These are phyloP conservation scores for Lomentospora prolificans DNA, from an alignment of 2,329 filamentous ascomycete species.

Conservation along the genomic window DNA sequence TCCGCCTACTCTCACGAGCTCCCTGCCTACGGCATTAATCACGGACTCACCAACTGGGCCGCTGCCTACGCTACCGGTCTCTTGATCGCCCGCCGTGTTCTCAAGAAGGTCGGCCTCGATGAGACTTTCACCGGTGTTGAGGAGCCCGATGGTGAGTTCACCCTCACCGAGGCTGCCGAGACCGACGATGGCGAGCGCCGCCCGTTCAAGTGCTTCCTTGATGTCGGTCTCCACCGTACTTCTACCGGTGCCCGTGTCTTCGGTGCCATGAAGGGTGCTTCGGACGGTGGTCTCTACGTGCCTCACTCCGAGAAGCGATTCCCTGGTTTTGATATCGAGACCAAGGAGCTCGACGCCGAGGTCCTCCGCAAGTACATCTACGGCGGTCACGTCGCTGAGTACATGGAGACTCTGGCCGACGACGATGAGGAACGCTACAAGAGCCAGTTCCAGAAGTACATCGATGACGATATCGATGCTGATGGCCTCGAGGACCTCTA, in stretches of 20 bases:
- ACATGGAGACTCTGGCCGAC: slow-evolving; percentile 99
- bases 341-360: slow-evolving; percentile 96
- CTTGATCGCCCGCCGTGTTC: slow-evolving; percentile 88
- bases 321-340: slow-evolving; percentile 95
- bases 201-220: slow-evolving; percentile 98
- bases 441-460: slow-evolving; percentile 95
- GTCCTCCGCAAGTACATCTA: slow-evolving; percentile 99
- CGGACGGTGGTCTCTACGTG: slow-evolving; percentile 91
- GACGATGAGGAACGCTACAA: slow-evolving; percentile 99
- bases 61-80: slow-evolving; percentile 96
- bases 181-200: slow-evolving; percentile 85
- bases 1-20: slow-evolving; percentile 96
- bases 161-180: slow-evolving; percentile 88
- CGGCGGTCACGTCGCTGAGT: slow-evolving; percentile 96
- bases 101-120: slow-evolving; percentile 94
- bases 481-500: slow-evolving; percentile 97
- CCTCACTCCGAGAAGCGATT: slow-evolving; percentile 99
- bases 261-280: slow-evolving; percentile 99
- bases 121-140: slow-evolving; percentile 91
- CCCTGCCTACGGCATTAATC: slow-evolving; percentile 90
- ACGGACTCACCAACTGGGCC: slow-evolving; percentile 99
- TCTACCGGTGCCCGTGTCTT: slow-evolving; percentile 98
- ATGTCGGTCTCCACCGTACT: slow-evolving; percentile 94
- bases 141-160: slow-evolving; percentile 94
- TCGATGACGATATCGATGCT: slow-evolving; percentile 92